Base-by-base conservation (phyloP, 257 asterid genomes). In the Petrea volubilis region DNA sequence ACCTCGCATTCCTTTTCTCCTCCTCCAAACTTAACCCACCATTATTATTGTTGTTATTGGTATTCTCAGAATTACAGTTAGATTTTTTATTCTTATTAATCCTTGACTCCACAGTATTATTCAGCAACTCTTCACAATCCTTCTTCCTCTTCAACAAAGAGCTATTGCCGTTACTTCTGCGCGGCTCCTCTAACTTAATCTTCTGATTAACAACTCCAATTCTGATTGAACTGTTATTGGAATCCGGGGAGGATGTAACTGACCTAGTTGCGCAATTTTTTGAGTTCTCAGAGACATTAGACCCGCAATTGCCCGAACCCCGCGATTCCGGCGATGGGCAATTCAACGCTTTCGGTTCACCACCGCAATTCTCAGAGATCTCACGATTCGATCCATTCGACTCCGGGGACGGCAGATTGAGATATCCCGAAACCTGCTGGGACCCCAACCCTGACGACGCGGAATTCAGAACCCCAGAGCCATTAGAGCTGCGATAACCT, bases 1-100 rank as follows among this genome's bases (percentile, higher is more conserved):
- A 76, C 81, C 98, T 87, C 1, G 94, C 90, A 75, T 81, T 86
- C 78, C 70, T 86, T 75, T 81, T 92, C 77, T 77, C 96, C 0
- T 89, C 96, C 33, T 80, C 96, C 24, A 68, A 96, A n/a, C 79
- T 67, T 70, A 68, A 69, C 63, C 58, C 79, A 34, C 62, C 58
- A 29, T n/a, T 29, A 47, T 34, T 52, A 17, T 43, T 11, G 20
- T 46, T 58, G 64, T 60, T 77, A 46, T 76, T 78, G 29, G 69
- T 76, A 52, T 61, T 77, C 20, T 74, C 73, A 4, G 56, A 67
- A 44, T 31, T 31, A 65, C 1, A 29, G 49, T 43, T 77, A 14
- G 88, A 76, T 70, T 86, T 89, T 36, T 50, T 71, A 74, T 20
- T 67, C 74, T 87, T 84, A 62, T 47, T 81, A 24, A 64, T 77